These are phyloP conservation scores for Suillus ampliporus DNA, from an alignment of 768 basidiomycete species.

Conservation along the genomic window DNA sequence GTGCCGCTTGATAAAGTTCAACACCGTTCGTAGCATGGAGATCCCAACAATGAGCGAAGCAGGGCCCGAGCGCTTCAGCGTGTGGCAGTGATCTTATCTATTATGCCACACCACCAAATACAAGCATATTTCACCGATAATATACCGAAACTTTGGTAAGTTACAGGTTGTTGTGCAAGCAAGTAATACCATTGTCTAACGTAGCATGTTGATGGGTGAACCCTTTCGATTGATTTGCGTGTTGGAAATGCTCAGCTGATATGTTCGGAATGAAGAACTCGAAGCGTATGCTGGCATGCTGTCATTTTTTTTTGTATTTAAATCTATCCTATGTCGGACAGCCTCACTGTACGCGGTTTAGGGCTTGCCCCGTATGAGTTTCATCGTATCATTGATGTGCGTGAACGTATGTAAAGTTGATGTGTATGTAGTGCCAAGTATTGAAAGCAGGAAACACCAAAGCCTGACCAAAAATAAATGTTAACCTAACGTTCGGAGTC, in stretches of 20 bases:
- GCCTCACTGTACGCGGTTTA: neutral
- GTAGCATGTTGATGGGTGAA: neutral
- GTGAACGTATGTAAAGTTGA: neutral
- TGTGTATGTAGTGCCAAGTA: neutral
- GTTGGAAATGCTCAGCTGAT: neutral
- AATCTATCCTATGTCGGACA: neutral
- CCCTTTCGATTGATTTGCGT: neutral
- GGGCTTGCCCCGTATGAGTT: neutral
- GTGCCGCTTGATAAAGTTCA: conserved; percentile 1
- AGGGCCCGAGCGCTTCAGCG: no score
- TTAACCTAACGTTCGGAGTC: conserved; percentile 14
- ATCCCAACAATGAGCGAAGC: no score
- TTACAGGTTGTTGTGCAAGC: neutral
- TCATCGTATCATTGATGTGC: neutral
- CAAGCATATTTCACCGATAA: neutral
- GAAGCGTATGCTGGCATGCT: conserved; percentile 3
- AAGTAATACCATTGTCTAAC: neutral
- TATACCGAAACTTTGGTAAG: neutral
- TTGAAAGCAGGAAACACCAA: neutral
- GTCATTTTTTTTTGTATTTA: neutral
- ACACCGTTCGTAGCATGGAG: neutral
- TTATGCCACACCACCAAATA: neutral
- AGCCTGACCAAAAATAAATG: neutral
- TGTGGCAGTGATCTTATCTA: no score
- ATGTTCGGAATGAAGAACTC: neutral